Percentiles rank a stretch among this genome's conserved stretches.
phyloP scores from a whole-genome alignment of 192 early-diverging fungal species.

The Umbelopsis sp. region DNA sequence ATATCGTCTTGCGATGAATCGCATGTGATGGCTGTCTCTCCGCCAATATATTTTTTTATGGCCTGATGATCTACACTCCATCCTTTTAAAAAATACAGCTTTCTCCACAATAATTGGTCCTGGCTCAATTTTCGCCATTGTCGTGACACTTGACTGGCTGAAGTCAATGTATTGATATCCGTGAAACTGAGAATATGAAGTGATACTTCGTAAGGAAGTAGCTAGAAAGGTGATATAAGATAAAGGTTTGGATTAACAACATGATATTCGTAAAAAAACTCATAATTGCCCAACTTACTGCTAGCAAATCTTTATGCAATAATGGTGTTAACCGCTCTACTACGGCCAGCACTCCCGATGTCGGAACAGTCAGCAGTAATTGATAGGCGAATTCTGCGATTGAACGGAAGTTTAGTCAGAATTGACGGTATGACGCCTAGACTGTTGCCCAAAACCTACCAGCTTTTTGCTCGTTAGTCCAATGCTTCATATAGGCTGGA shows the following conservation, averaged over 20 bases:
- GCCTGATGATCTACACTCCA: conserved; percentile 26
- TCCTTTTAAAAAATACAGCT: conserved; percentile 40
- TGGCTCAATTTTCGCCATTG: conserved; percentile 60
- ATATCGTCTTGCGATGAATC: conserved; percentile 16
- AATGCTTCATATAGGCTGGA: conserved; percentile 41
- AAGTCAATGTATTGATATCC: conserved; percentile 50
- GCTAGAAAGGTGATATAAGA: conserved; percentile 19
- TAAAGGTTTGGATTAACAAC: not conserved
- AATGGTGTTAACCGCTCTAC: conserved; percentile 50
- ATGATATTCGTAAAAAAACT: not conserved
- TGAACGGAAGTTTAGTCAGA: not conserved
- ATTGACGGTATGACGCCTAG: not conserved
- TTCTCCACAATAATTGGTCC: conserved; percentile 67
- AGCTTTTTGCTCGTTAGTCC: conserved; percentile 55
- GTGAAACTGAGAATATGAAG: conserved; percentile 56
- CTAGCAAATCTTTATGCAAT: conserved; percentile 60
- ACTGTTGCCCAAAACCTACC: conserved; percentile 28
- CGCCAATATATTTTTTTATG: conserved; percentile 33
- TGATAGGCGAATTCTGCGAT: conserved; percentile 57
- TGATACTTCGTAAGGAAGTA: conserved; percentile 57
- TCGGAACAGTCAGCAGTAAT: conserved; percentile 57
- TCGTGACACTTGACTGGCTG: conserved; percentile 54
- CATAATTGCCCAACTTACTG: conserved; percentile 30
- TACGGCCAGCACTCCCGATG: conserved; percentile 44
- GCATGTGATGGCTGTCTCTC: not conserved